A percentile compares a stretch with the other conserved stretches of the same genome.
These are phyloP conservation scores for Penicillium maclennaniae DNA, from an alignment of 495 filamentous ascomycete species.

Conservation along the genomic window DNA sequence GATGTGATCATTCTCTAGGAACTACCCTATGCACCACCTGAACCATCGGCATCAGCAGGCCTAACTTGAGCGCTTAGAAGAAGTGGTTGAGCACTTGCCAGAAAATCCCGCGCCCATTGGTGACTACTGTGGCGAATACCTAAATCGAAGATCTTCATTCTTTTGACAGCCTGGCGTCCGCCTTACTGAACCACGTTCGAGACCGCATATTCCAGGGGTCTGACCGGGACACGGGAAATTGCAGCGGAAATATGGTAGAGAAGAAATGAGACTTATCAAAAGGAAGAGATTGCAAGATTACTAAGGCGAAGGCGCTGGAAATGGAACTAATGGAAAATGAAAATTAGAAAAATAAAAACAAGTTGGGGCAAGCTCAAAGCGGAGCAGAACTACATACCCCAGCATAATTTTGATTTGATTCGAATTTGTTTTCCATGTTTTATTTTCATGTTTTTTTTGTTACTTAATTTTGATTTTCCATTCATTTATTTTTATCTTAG, in stretches of 20 bases:
- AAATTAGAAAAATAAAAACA: not conserved
- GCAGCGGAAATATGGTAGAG: slow-evolving; percentile 4
- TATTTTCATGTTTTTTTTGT: too few species aligned
- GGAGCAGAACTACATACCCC: not conserved
- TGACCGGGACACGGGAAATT: slow-evolving; percentile 15
- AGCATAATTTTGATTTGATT: slow-evolving; percentile 5
- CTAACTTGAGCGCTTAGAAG: not conserved
- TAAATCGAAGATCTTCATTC: slow-evolving; percentile 3
- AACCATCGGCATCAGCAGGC: slow-evolving; percentile 7
- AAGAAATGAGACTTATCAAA: not conserved
- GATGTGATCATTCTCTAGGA: not conserved
- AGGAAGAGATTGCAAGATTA: not conserved
- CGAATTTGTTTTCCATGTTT: slow-evolving; percentile 2
- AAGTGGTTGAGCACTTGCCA: not conserved
- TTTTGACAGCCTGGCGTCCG: slow-evolving; percentile 12
- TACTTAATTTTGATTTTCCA: too few species aligned
- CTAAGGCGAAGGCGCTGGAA: not conserved
- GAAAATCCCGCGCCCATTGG: slow-evolving; percentile 6
- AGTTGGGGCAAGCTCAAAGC: not conserved
- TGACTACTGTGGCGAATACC: slow-evolving; percentile 3
- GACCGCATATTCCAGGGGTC: slow-evolving; percentile 9
- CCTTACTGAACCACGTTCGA: slow-evolving; percentile 26
- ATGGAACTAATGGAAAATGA: too few species aligned
- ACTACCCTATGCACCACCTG: slow-evolving; percentile 3
- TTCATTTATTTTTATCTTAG: not conserved